These are phyloP conservation scores for Cryptococcus sp. DNA, from an alignment of 1,284 basidiomycete genomes.

Conservation along the genomic window DNA sequence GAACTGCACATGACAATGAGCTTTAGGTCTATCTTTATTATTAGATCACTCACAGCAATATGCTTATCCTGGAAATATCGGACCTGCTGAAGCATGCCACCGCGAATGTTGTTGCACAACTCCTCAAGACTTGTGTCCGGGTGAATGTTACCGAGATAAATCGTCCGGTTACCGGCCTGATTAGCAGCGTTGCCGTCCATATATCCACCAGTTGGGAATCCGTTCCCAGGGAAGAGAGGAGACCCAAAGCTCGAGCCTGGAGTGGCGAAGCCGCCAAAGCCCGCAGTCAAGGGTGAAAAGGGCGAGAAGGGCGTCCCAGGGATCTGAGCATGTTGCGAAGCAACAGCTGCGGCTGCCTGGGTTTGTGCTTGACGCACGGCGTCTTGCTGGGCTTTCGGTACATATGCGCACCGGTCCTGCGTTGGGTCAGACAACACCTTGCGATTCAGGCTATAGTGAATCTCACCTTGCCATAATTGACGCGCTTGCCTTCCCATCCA, in stretches of 20 bases:
- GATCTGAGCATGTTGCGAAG: slow-evolving; percentile 44
- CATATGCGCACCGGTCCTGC: slow-evolving; percentile 81
- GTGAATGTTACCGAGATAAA: slow-evolving; percentile 91
- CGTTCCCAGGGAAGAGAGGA: slow-evolving; percentile 20
- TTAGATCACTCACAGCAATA: slow-evolving; percentile 66
- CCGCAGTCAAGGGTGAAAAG: slow-evolving; percentile 36
- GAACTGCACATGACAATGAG: slow-evolving; percentile 59
- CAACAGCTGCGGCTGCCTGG: slow-evolving; percentile 59
- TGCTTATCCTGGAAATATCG: slow-evolving; percentile 92
- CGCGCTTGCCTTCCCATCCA: slow-evolving; percentile 87
- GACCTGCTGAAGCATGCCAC: slow-evolving; percentile 80
- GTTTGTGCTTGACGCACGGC: slow-evolving; percentile 56
- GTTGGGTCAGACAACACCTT: slow-evolving; percentile 1
- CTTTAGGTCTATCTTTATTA: slow-evolving; percentile 18
- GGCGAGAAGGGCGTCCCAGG: slow-evolving; percentile 39
- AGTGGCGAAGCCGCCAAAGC: slow-evolving; percentile 33
- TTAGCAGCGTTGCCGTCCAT: slow-evolving; percentile 32
- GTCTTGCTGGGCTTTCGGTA: slow-evolving; percentile 54
- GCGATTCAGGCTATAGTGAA: not conserved
- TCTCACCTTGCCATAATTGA: slow-evolving; percentile 83
- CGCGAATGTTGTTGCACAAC: slow-evolving; percentile 88
- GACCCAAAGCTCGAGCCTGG: slow-evolving; percentile 20
- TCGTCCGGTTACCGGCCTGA: slow-evolving; percentile 67
- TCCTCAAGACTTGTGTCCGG: slow-evolving; percentile 90
- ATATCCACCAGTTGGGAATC: slow-evolving; percentile 32